Percentiles rank a stretch among this genome's conserved stretches.
Conservation (phyloP, 1,284 basidiomycete species). For the Pseudozyma tsukubaensis region DNA sequence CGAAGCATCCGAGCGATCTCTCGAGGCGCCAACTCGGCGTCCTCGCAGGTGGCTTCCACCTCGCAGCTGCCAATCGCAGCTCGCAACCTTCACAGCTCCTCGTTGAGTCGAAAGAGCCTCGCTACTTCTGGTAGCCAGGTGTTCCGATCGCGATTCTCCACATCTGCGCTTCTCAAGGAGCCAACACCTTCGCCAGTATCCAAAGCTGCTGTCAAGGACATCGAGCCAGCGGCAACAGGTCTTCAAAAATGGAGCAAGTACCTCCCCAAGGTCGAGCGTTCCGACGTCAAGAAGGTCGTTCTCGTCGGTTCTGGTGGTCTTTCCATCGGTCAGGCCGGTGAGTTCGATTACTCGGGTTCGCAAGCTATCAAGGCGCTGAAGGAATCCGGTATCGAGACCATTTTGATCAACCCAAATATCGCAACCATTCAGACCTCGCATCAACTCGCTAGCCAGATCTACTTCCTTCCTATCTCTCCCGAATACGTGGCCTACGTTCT, state of each 20-base stretch:
- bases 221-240: conserved; percentile 57
- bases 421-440: conserved; percentile 76
- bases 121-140: conserved; percentile 34
- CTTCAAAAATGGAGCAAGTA: conserved; percentile 64
- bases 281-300: conserved; percentile 93
- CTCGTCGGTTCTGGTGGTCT: conserved; percentile 97
- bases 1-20: conserved; percentile 44
- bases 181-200: conserved; percentile 45
- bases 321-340: conserved; percentile 97
- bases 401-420: conserved; percentile 74
- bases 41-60: conserved; percentile 37
- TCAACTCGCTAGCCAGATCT: conserved; percentile 93
- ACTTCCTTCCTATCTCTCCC: conserved; percentile 95
- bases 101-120: conserved; percentile 29
- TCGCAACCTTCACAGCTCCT: conserved; percentile 38
- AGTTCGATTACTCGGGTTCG: conserved; percentile 99
- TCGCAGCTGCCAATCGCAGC: conserved; percentile 24
- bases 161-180: conserved; percentile 35
- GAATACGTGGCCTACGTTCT: conserved; percentile 99
- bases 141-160: conserved; percentile 51
- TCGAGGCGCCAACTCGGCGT: conserved; percentile 43
- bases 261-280: conserved; percentile 63
- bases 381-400: conserved; percentile 93
- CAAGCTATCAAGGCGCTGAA: conserved; percentile 98
- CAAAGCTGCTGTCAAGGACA: conserved; percentile 51